phyloP scores from a whole-genome alignment of 345 rosid species.

The Mercurialis annua region DNA sequence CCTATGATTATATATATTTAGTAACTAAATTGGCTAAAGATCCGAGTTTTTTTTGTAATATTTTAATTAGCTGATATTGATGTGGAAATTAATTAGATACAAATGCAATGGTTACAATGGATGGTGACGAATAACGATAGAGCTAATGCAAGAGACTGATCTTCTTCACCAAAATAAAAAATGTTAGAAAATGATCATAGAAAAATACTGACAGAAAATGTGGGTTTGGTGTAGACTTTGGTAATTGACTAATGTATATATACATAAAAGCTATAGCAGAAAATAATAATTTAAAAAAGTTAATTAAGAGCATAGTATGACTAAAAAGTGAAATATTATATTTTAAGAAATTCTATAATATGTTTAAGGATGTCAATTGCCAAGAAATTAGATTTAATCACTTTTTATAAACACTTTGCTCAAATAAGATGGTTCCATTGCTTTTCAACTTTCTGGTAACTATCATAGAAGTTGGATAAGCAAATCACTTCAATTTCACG shows the following conservation, averaged over 20 bases:
- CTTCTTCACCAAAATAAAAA: background rate
- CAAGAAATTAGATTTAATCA: background rate
- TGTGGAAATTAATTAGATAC: background rate
- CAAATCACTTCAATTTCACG: slow-evolving; percentile 13
- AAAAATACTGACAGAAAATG: background rate
- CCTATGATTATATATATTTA: no score
- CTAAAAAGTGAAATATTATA: no score
- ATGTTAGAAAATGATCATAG: background rate
- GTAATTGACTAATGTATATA: background rate
- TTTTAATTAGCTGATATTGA: background rate
- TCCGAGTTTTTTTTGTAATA: background rate
- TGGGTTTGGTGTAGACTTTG: background rate
- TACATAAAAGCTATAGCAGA: background rate
- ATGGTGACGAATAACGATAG: no score
- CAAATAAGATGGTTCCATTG: background rate
- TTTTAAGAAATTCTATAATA: no score
- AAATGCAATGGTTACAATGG: background rate
- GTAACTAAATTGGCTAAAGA: background rate
- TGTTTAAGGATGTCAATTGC: background rate
- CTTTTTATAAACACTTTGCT: background rate
- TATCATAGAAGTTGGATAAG: background rate
- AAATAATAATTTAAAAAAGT: no score
- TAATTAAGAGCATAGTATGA: no score
- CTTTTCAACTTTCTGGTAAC: background rate
- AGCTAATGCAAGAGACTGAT: background rate